Percentiles rank a stretch among this genome's conserved stretches.
Evolutionary conservation across 1,284 basidiomycete species (phyloP).

Genomic region (Cerrena zonata): DNA sequence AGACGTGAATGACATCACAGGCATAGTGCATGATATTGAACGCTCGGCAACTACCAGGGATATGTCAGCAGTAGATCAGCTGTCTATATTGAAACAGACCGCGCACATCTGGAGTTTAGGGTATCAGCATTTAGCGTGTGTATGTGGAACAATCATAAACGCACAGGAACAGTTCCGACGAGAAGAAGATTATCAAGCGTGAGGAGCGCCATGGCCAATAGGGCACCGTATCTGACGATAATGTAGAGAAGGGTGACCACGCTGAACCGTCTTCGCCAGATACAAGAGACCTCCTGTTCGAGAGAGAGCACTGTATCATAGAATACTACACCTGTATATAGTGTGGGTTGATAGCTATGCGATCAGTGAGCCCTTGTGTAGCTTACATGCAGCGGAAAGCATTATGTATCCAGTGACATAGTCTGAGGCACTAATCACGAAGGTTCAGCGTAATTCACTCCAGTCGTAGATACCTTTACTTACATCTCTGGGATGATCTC

Average conservation of each 20-base stretch:
- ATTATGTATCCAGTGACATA: no score
- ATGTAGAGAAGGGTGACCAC: not conserved
- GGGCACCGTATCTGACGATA: not conserved
- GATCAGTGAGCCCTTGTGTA: no score
- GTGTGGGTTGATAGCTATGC: no score
- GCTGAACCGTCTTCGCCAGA: constrained; percentile 2
- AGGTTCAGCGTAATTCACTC: no score
- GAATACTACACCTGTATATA: not conserved
- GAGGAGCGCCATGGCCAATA: not conserved
- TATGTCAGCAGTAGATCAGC: no score
- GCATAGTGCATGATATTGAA: not conserved
- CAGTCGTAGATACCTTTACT: no score
- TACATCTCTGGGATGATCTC: no score
- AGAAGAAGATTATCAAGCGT: not conserved
- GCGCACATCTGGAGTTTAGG: not conserved
- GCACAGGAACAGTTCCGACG: not conserved
- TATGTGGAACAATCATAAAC: no score
- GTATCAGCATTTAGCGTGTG: not conserved
- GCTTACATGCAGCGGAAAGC: no score
- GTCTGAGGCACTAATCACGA: no score
- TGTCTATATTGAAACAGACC: not conserved
- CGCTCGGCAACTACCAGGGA: not conserved
- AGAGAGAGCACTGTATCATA: not conserved
- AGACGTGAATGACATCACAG: not conserved
- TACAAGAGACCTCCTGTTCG: not conserved